phyloP scores from a whole-genome alignment of 1,139 yeast species.

The Geotrichum phurueaensis region DNA sequence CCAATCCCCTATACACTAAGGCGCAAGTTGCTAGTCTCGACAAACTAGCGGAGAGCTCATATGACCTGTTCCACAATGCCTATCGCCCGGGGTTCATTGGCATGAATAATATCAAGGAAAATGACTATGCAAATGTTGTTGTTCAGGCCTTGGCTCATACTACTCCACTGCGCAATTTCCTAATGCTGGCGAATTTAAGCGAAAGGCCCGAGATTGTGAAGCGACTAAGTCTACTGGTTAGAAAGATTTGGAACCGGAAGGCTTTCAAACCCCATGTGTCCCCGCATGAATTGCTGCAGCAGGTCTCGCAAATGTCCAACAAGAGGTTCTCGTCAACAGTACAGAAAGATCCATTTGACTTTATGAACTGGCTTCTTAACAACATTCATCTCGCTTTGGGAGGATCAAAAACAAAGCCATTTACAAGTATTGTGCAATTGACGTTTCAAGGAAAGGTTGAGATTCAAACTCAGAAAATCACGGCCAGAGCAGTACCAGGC shows the following conservation, averaged over 20 bases:
- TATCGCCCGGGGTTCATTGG: slow-evolving; percentile 66
- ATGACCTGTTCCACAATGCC: slow-evolving; percentile 42
- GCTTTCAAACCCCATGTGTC: slow-evolving; percentile 59
- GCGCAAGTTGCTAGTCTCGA: slow-evolving; percentile 35
- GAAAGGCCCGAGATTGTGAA: slow-evolving; percentile 27
- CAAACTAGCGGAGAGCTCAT: slow-evolving; percentile 21
- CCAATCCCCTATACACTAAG: slow-evolving; percentile 47
- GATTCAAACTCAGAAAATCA: slow-evolving; percentile 34
- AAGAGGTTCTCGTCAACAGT: slow-evolving; percentile 39
- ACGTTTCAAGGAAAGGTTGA: slow-evolving; percentile 51
- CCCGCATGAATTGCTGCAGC: slow-evolving; percentile 58
- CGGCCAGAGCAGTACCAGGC: slow-evolving; percentile 25
- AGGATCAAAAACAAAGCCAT: slow-evolving; percentile 24
- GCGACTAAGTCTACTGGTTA: slow-evolving; percentile 43
- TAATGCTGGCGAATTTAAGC: slow-evolving; percentile 37
- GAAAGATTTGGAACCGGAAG: slow-evolving; percentile 59
- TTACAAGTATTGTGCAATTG: slow-evolving; percentile 29
- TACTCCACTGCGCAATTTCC: slow-evolving; percentile 46
- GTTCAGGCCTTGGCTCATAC: slow-evolving; percentile 55
- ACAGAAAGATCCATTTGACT: slow-evolving; percentile 49
- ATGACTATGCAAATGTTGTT: slow-evolving; percentile 53
- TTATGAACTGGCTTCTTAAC: slow-evolving; percentile 57
- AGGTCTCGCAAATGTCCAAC: slow-evolving; percentile 41
- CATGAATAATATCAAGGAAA: slow-evolving; percentile 47
- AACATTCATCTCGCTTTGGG: slow-evolving; percentile 41